Base-by-base conservation (phyloP, 768 basidiomycete species). In the Tephrocybe rancida region DNA sequence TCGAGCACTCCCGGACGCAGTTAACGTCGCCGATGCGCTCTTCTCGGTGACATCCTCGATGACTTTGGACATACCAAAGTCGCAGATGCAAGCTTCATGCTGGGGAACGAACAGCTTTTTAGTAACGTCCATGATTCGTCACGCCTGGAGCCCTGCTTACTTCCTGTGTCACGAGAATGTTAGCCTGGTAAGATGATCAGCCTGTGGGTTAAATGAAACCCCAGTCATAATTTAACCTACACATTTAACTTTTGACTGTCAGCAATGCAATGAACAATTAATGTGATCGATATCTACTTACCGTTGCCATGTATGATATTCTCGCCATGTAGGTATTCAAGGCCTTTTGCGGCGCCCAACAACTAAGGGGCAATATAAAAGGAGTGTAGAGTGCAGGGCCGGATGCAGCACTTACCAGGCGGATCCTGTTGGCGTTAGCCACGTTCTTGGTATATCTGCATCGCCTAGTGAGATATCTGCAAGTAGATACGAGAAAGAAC, bases 61-160 rank as follows among this genome's bases (percentile, higher is more conserved):
- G 25, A 85, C 70, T 61, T 82, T 84, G 16, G 85, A 80, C 70
- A 86, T 79, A 38, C 84, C 84, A 62, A 87, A 86, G 58, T 87
- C 85, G 55, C 80, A 82, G 13, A 87, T 80, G 27, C 79, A 72
- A 22, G 84, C 78, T 56, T 79, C 70, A 11, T 75, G 78, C 84
- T 85, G 46, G 5, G 11, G 24, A 34, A 32, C 22, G 7, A 16
- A 52, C 25, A 42, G 44, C 18, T 5, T 44, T 21, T 44, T 22
- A 53, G 48, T 48, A 38, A 3, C 19, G 19, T 32, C 16, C 5
- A 3, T 22, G 32, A 25, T 22, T 41, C 25, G 29, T 11, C 18
- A 24, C 4, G 5, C 41, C 37, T 22, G 18, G 24, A 37, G 52
- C 27, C 10, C 3, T 42, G 52, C 68, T 61, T 53, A 82, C 84